These are phyloP conservation scores for Hymenoscyphus occultus DNA, from an alignment of 2,329 filamentous ascomycete species.

Conservation along the genomic window DNA sequence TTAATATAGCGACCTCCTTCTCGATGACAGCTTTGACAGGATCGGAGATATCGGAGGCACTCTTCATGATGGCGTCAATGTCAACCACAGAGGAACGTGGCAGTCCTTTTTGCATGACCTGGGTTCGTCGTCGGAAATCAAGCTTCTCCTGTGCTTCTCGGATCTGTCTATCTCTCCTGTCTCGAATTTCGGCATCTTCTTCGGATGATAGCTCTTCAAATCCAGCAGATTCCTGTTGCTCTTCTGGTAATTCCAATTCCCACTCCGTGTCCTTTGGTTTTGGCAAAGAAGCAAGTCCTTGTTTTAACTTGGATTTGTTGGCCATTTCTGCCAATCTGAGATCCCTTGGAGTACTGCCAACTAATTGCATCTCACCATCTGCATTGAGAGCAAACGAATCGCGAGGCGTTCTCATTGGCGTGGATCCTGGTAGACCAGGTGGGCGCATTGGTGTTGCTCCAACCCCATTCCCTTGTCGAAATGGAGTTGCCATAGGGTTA, in stretches of 20 bases:
- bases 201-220: conserved; percentile 52
- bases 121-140: conserved; percentile 80
- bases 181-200: conserved; percentile 67
- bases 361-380: conserved; percentile 61
- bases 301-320: conserved; percentile 64
- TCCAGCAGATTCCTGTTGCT: conserved; percentile 59
- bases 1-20: conserved; percentile 72
- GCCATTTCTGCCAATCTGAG: conserved; percentile 68
- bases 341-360: conserved; percentile 74
- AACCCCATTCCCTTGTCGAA: conserved; percentile 60
- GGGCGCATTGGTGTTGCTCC: conserved; percentile 62
- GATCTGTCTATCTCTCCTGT: conserved; percentile 72
- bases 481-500: conserved; percentile 90
- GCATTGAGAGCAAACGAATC: conserved; percentile 84
- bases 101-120: conserved; percentile 83
- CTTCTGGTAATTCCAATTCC: conserved; percentile 89
- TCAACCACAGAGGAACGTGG: conserved; percentile 76
- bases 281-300: conserved; percentile 76
- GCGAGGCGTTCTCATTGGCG: conserved; percentile 82
- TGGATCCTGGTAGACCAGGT: conserved; percentile 67
- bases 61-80: conserved; percentile 62
- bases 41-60: conserved; percentile 58
- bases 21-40: conserved; percentile 69
- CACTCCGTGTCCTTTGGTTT: conserved; percentile 92
- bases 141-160: conserved; percentile 65